phyloP scores from a whole-genome alignment of 352 stramenopile species.

The Stramenopiles sp. region DNA sequence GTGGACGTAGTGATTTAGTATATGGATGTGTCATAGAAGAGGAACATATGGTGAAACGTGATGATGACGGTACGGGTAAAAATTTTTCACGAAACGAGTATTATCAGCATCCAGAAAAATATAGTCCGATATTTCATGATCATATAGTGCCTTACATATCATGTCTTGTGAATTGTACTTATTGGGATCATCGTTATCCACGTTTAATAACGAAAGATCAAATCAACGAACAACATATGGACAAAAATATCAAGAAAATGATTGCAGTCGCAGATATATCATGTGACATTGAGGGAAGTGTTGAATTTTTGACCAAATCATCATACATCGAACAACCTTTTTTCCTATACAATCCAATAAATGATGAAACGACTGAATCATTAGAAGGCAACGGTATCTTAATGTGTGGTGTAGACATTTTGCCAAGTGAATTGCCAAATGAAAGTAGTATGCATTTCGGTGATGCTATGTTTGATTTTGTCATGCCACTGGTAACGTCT shows the following conservation, averaged over 20 bases:
- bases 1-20: constrained; percentile 36
- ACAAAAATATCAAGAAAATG: constrained; percentile 47
- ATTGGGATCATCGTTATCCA: constrained; percentile 81
- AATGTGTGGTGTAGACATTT: constrained; percentile 53
- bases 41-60: constrained; percentile 34
- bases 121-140: constrained; percentile 68
- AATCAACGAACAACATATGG: constrained; percentile 36
- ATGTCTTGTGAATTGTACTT: constrained; percentile 84
- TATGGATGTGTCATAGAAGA: constrained; percentile 53
- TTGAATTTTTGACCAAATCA: constrained; percentile 74
- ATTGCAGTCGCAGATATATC: constrained; percentile 77
- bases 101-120: constrained; percentile 61
- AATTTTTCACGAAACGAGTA: constrained; percentile 54
- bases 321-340: constrained; percentile 83
- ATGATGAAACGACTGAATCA: constrained; percentile 35
- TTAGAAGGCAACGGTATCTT: constrained; percentile 23
- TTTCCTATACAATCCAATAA: constrained; percentile 56
- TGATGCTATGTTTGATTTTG: constrained; percentile 61
- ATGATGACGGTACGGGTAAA: constrained; percentile 3
- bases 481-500: constrained; percentile 28
- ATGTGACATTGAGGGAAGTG: constrained; percentile 72
- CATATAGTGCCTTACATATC: constrained; percentile 62
- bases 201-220: constrained; percentile 71
- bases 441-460: constrained; percentile 85
- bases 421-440: constrained; percentile 74